Conservation (phyloP, 2,329 filamentous ascomycete genomes). For the Chaetomium sp. region DNA sequence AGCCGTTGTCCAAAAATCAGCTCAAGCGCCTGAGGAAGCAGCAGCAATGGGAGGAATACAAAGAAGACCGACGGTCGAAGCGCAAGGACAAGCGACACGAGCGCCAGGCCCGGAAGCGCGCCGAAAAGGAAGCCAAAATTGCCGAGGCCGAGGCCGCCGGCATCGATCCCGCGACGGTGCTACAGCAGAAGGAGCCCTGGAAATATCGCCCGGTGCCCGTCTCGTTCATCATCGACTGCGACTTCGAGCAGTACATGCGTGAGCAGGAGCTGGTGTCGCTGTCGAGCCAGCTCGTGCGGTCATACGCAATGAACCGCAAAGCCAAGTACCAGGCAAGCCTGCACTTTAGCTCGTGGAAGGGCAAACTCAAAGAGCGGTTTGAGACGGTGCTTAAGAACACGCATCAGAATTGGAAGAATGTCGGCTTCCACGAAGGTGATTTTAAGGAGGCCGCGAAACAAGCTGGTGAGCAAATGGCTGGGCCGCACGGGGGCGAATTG, state of each 20-base stretch:
- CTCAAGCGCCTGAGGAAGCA: constrained; percentile 75
- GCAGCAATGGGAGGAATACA: constrained; percentile 74
- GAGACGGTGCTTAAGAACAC: constrained; percentile 71
- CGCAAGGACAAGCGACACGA: constrained; percentile 59
- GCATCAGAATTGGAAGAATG: constrained; percentile 77
- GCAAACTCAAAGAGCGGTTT: constrained; percentile 74
- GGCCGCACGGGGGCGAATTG: constrained; percentile 56
- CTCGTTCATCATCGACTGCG: constrained; percentile 84
- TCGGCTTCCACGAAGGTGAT: constrained; percentile 72
- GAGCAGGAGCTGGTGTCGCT: constrained; percentile 85
- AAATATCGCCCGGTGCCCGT: constrained; percentile 64
- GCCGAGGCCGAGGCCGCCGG: constrained; percentile 48
- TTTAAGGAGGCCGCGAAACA: constrained; percentile 69
- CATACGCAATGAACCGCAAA: constrained; percentile 83
- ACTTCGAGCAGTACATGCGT: constrained; percentile 87
- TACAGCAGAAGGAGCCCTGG: constrained; percentile 37
- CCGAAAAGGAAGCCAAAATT: constrained; percentile 53
- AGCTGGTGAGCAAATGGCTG: constrained; percentile 69
- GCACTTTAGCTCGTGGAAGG: constrained; percentile 76
- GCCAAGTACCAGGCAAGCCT: constrained; percentile 70
- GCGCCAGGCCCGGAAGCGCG: constrained; percentile 51
- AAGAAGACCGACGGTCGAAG: constrained; percentile 57
- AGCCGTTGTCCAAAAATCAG: constrained; percentile 76
- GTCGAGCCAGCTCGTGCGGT: constrained; percentile 78
- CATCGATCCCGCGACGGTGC: constrained; percentile 44